phyloP scores from a whole-genome alignment of 768 basidiomycete genomes.

The Suillus occidentalis region DNA sequence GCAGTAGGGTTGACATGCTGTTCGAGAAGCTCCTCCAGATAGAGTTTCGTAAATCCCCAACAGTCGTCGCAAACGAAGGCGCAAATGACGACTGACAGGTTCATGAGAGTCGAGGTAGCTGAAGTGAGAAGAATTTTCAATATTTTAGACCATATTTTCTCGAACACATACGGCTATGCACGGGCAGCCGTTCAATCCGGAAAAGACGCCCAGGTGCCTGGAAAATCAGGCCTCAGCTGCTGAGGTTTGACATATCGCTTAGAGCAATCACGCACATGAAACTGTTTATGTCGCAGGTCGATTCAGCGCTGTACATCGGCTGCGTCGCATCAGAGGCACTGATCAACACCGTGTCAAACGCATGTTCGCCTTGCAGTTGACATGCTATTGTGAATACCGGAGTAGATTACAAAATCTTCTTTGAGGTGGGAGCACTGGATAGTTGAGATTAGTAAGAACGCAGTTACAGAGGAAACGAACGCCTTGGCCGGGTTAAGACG shows the following conservation, averaged over 20 bases:
- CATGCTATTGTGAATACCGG: conserved; percentile 4
- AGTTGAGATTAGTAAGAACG: background rate
- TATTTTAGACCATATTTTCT: background rate
- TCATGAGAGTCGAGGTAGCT: background rate
- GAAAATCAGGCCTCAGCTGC: background rate
- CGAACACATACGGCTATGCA: background rate
- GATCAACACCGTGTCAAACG: conserved; percentile 5
- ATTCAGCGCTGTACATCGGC: background rate
- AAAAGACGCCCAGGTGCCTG: background rate
- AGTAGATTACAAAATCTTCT: background rate
- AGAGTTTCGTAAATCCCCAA: conserved; percentile 9
- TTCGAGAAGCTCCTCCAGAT: conserved; percentile 10
- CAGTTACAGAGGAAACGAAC: background rate
- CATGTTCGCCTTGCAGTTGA: conserved; percentile 6
- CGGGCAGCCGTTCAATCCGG: background rate
- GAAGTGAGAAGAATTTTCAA: background rate
- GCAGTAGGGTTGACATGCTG: conserved; percentile 20
- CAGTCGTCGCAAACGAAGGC: background rate
- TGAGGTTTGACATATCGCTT: background rate
- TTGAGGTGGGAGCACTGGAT: background rate
- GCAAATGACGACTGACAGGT: background rate
- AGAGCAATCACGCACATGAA: background rate
- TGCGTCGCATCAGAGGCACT: background rate
- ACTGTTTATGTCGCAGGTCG: background rate
- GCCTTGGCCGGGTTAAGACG: background rate